A percentile compares a stretch with the other conserved stretches of the same genome.
Evolutionary conservation across 2,329 filamentous ascomycete species (phyloP).

Genomic region (Monosporascus sp.): DNA sequence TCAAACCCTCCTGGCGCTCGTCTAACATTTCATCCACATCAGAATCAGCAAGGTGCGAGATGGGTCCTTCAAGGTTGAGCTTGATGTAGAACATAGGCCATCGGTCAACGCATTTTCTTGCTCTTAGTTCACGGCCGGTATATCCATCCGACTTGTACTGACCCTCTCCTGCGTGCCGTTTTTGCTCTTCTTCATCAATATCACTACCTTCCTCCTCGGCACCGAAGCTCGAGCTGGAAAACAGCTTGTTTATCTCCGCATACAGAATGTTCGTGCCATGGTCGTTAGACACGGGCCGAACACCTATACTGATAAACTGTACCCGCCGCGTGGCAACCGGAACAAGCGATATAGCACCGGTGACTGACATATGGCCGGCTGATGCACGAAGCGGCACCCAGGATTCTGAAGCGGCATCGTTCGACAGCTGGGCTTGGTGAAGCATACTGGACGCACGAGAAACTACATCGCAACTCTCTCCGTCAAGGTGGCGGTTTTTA

Average conservation of each 20-base stretch:
- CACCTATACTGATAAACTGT: constrained; percentile 79
- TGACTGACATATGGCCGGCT: constrained; percentile 54
- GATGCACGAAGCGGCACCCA: constrained; percentile 72
- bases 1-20: constrained; percentile 43
- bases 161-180: constrained; percentile 11
- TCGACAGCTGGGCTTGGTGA: constrained; percentile 58
- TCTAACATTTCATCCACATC: constrained; percentile 38
- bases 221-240: constrained; percentile 73
- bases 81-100: constrained; percentile 90
- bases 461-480: constrained; percentile 11
- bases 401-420: constrained; percentile 41
- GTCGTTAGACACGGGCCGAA: constrained; percentile 55
- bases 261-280: constrained; percentile 62
- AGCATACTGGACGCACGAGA: constrained; percentile 47
- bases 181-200: constrained; percentile 27
- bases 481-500: neutral
- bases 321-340: constrained; percentile 66
- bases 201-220: constrained; percentile 42
- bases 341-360: constrained; percentile 64
- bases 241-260: constrained; percentile 71
- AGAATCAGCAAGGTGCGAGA: constrained; percentile 5
- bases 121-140: constrained; percentile 45
- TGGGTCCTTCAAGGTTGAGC: constrained; percentile 38
- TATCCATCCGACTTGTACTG: constrained; percentile 39
- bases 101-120: constrained; percentile 64